phyloP scores from a whole-genome alignment of 805 yeast genomes.

The Candida namnaoensis region DNA sequence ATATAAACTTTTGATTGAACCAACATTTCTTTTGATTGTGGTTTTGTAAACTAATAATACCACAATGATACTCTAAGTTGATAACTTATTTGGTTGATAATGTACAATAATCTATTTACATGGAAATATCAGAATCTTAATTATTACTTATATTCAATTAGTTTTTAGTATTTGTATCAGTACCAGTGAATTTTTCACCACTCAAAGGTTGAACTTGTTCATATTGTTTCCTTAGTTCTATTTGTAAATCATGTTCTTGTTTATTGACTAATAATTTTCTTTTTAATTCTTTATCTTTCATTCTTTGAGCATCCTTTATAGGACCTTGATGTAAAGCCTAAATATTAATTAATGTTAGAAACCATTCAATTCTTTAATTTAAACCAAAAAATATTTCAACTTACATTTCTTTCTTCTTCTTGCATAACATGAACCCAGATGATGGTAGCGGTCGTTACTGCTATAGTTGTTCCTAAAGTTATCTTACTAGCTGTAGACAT shows the following conservation, averaged over 20 bases:
- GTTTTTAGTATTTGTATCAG: slow-evolving; percentile 17
- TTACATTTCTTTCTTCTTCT: slow-evolving; percentile 52
- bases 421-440: slow-evolving; percentile 67
- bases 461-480: slow-evolving; percentile 54
- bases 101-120: no score
- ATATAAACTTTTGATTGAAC: no score
- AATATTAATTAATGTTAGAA: not conserved
- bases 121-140: no score
- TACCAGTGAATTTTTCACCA: slow-evolving; percentile 38
- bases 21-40: no score
- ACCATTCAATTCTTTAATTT: no score
- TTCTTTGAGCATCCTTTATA: slow-evolving; percentile 62
- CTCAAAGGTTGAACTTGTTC: slow-evolving; percentile 56
- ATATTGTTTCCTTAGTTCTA: slow-evolving; percentile 46
- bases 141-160: not conserved
- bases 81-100: no score
- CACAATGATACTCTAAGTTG: no score
- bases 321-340: slow-evolving; percentile 78
- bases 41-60: no score
- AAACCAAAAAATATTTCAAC: slow-evolving; percentile 11
- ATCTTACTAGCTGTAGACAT: slow-evolving; percentile 81
- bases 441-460: slow-evolving; percentile 50
- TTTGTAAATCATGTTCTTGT: slow-evolving; percentile 59
- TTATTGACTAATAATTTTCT: slow-evolving; percentile 34
- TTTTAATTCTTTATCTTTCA: slow-evolving; percentile 24